Percentiles rank a stretch among this genome's conserved stretches.
Evolutionary conservation across 805 yeast genomes (phyloP).

Genomic region (Starmerella ratchasimensis): DNA sequence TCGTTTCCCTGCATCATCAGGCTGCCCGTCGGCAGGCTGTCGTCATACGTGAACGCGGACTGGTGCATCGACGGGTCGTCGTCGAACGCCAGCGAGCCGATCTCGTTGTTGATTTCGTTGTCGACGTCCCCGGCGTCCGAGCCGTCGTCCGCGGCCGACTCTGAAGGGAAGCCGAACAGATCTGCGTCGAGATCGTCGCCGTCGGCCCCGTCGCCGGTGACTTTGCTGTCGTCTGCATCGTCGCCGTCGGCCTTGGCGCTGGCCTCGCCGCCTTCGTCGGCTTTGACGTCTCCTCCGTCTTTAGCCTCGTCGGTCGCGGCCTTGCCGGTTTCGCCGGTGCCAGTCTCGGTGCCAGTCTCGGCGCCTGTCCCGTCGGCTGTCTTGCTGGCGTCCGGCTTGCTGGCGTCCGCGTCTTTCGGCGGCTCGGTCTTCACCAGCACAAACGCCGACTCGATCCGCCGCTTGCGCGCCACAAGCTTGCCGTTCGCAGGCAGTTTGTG

Average conservation of each 20-base stretch:
- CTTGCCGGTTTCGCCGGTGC: background rate
- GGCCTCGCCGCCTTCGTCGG: background rate
- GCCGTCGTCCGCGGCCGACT: background rate
- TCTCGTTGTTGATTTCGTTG: background rate
- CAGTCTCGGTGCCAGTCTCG: background rate
- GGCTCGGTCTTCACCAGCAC: constrained; percentile 9
- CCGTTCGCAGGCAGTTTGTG: constrained; percentile 16
- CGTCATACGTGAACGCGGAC: constrained; percentile 14
- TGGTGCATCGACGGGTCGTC: constrained; percentile 4
- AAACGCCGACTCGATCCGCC: constrained; percentile 20
- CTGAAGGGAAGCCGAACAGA: background rate
- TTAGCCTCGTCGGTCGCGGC: background rate
- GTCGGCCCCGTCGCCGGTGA: background rate
- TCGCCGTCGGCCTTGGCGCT: background rate
- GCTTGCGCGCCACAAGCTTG: constrained; percentile 41
- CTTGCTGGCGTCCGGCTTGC: background rate
- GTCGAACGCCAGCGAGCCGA: constrained; percentile 5
- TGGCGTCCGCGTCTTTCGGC: background rate
- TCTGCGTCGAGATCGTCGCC: background rate
- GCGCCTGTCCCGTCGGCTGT: background rate
- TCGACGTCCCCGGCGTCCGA: constrained; percentile 1
- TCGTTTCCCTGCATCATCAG: constrained; percentile 11
- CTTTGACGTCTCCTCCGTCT: background rate
- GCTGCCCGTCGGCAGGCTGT: constrained; percentile 12
- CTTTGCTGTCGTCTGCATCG: background rate